phyloP scores from a whole-genome alignment of 2,329 filamentous ascomycete species.

The Parafenestella ontariensis region DNA sequence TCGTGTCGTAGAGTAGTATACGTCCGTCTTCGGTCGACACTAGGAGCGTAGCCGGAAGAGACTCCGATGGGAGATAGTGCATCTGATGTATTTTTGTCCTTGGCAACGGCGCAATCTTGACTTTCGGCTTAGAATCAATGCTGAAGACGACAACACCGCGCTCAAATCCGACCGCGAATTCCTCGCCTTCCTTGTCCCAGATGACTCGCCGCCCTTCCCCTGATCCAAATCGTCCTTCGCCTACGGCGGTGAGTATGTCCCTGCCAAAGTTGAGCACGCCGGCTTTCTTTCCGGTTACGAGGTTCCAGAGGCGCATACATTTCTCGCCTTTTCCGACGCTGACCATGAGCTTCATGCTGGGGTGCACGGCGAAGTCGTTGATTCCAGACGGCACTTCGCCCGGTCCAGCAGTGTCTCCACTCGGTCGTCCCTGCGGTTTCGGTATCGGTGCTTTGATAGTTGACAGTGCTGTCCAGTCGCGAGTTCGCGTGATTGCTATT shows the following conservation, averaged over 20 bases:
- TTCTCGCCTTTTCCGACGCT: slow-evolving; percentile 88
- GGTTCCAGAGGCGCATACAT: slow-evolving; percentile 93
- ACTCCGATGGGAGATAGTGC: slow-evolving; percentile 67
- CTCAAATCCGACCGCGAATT: slow-evolving; percentile 91
- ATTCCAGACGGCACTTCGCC: slow-evolving; percentile 85
- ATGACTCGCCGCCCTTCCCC: slow-evolving; percentile 84
- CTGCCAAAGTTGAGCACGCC: slow-evolving; percentile 86
- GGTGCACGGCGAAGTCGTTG: slow-evolving; percentile 94
- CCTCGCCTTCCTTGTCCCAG: slow-evolving; percentile 79
- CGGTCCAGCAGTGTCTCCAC: slow-evolving; percentile 84
- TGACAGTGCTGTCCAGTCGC: slow-evolving; percentile 88
- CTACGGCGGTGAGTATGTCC: slow-evolving; percentile 74
- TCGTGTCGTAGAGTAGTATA: slow-evolving; percentile 81
- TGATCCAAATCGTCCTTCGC: slow-evolving; percentile 76
- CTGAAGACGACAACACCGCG: slow-evolving; percentile 84
- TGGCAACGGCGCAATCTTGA: slow-evolving; percentile 71
- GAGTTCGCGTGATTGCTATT: slow-evolving; percentile 82
- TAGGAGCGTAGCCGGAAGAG: slow-evolving; percentile 67
- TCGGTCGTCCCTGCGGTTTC: slow-evolving; percentile 79
- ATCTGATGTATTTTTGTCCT: slow-evolving; percentile 85
- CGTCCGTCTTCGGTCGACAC: slow-evolving; percentile 91
- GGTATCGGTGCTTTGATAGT: slow-evolving; percentile 89
- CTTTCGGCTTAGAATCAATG: slow-evolving; percentile 83
- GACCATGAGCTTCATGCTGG: slow-evolving; percentile 95
- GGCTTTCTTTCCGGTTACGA: slow-evolving; percentile 95